Evolutionary conservation across 805 yeast genomes (phyloP), one percentile per base, ranked within the genome.

Genomic region (Grigorovia humatica): DNA sequence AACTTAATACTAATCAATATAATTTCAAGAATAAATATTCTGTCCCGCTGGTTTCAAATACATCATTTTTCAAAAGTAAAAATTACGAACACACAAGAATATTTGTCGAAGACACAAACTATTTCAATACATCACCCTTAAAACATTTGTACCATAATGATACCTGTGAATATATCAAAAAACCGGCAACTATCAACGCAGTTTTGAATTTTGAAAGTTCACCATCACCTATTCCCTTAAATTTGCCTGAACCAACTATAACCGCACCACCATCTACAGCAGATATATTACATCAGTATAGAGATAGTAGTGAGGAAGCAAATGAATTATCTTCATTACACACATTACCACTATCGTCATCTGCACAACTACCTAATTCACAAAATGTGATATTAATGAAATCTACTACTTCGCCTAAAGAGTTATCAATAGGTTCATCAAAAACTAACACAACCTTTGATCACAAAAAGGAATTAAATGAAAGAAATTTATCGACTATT

Each of bases 81-180:
- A 29, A 5, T 30, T 18, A 49, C 2, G 40, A 45, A 29, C 51
- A 47, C n/a, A 55, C 62, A n/a, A 58, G 70, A 49, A 61, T 58
- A 32, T 67, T 67, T 43, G 60, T 61, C 44, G 64, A 64, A n/a
- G 58, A 64, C 45, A 67, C 69, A 1, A 69, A 67, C 49, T 67
- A 64, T 52, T 67, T 55, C 49, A 65, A 67, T 47, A 58, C 64
- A 1, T 65, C 69, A 9, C 70, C 70, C 9, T 54, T 67, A 49
- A 67, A 64, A 44, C 65, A 67, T 52, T 48, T 63, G n/a, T 65
- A 59, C 51, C 65, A 63, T 48, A 58, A 62, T 48, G 51, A 49
- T 35, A 49, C 51, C 0, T 49, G 51, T 40, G 51, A 49, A 46
- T 47, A 32, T 32, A 43, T 49, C 5, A 48, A 40, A 27, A 52